Evolutionary conservation across 1,284 basidiomycete genomes (phyloP).

Genomic region (Pyrrhoderma noxium): DNA sequence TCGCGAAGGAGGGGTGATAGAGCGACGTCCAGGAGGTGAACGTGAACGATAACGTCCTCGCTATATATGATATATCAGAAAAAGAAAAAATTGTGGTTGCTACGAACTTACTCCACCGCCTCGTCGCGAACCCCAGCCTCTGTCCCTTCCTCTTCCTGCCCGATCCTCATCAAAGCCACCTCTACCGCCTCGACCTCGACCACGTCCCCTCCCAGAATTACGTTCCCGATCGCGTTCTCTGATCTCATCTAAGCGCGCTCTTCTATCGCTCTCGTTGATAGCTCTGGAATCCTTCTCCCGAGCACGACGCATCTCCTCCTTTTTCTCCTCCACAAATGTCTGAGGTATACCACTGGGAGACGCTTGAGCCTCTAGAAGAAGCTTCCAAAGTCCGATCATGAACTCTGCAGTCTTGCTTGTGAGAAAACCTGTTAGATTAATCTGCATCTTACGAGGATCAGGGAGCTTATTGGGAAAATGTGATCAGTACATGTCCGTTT

Average conservation of each 20-base stretch:
- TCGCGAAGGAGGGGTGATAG: slow-evolving; percentile 16
- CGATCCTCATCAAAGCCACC: slow-evolving; percentile 38
- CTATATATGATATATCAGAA: slow-evolving; percentile 20
- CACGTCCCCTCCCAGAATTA: slow-evolving; percentile 36
- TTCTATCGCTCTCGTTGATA: slow-evolving; percentile 64
- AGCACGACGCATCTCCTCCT: slow-evolving; percentile 82
- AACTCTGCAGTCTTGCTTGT: slow-evolving; percentile 75
- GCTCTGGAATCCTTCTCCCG: slow-evolving; percentile 63
- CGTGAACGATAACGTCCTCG: slow-evolving; percentile 16
- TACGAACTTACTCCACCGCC: slow-evolving; percentile 38
- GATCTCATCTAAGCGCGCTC: slow-evolving; percentile 61
- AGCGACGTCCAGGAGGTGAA: slow-evolving; percentile 13
- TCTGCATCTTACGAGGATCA: slow-evolving; percentile 94
- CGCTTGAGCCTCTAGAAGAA: slow-evolving; percentile 85
- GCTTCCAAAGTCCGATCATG: slow-evolving; percentile 84
- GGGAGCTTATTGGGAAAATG: slow-evolving; percentile 50
- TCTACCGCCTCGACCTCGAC: slow-evolving; percentile 40
- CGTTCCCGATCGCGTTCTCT: slow-evolving; percentile 48
- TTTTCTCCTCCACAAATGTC: slow-evolving; percentile 94
- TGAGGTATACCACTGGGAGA: slow-evolving; percentile 87
- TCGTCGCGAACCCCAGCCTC: slow-evolving; percentile 32
- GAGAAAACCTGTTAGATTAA: slow-evolving; percentile 88
- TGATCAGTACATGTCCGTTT: not conserved
- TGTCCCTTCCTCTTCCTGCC: slow-evolving; percentile 32
- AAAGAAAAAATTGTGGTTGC: slow-evolving; percentile 25